Evolutionary conservation across 2,329 filamentous ascomycete species (phyloP).

Genomic region (Biscogniauxia sp.): DNA sequence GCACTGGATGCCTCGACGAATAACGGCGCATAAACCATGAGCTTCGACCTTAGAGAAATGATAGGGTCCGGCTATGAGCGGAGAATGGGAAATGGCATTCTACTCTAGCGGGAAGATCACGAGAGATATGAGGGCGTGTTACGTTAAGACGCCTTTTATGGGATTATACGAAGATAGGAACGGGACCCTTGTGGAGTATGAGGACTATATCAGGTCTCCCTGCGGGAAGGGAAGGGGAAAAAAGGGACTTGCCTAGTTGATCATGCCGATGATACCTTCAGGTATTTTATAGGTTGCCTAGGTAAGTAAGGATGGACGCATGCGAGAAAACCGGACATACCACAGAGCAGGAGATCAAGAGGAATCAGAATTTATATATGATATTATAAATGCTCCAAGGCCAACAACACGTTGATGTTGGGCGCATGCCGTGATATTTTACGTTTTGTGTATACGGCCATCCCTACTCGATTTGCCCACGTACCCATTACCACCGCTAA

Average conservation of each 20-base stretch:
- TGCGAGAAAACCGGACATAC: background rate
- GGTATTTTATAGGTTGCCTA: background rate
- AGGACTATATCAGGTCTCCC: background rate
- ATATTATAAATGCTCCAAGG: background rate
- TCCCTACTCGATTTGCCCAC: background rate
- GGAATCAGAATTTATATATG: background rate
- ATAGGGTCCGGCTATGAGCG: background rate
- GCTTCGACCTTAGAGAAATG: conserved; percentile 2
- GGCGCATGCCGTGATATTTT: background rate
- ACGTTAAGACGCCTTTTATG: background rate
- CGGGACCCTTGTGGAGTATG: background rate
- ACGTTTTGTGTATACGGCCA: background rate
- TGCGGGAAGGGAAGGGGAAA: no score
- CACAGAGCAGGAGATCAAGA: background rate
- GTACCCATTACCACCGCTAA: background rate
- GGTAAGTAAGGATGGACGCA: background rate
- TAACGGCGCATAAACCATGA: background rate
- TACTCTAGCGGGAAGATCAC: no score
- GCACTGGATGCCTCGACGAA: conserved; percentile 40
- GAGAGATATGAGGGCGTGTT: background rate
- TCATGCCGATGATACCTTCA: background rate
- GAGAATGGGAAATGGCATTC: no score
- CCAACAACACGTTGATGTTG: background rate
- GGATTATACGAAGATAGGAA: background rate
- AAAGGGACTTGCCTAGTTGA: background rate